Evolutionary conservation across 1,284 basidiomycete species (phyloP).

Genomic region (Neonothopanus nambi): DNA sequence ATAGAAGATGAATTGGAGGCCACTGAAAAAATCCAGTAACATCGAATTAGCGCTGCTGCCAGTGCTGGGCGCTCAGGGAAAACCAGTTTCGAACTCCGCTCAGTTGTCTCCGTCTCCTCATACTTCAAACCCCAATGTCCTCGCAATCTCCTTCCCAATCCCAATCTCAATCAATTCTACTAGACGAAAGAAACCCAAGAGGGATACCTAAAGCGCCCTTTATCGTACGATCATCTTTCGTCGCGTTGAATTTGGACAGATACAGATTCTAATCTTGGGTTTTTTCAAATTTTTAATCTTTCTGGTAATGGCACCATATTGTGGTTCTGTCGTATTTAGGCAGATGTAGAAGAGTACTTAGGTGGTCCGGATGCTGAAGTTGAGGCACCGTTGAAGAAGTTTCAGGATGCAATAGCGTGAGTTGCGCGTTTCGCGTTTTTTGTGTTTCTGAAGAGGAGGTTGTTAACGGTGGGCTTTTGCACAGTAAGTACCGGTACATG

Average conservation of each 20-base stretch:
- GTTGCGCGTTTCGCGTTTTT: too few relatives aligned
- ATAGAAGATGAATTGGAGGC: too few relatives aligned
- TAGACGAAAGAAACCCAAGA: constrained; percentile 72
- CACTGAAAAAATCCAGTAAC: too few relatives aligned
- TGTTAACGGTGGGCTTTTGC: constrained; percentile 24
- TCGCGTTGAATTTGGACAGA: neutral
- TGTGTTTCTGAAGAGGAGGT: too few relatives aligned
- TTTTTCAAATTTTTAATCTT: neutral
- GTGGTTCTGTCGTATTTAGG: constrained; percentile 25
- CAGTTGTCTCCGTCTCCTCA: too few relatives aligned
- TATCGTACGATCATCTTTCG: constrained; percentile 62
- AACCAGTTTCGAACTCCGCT: too few relatives aligned
- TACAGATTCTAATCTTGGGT: neutral
- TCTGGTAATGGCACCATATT: neutral
- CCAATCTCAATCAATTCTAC: constrained; percentile 1
- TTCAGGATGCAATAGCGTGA: constrained; percentile 94
- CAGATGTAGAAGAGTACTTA: constrained; percentile 85
- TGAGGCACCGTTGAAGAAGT: constrained; percentile 77
- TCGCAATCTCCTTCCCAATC: too few relatives aligned
- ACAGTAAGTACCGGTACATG: constrained; percentile 99
- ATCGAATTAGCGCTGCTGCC: too few relatives aligned
- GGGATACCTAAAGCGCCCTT: constrained; percentile 96
- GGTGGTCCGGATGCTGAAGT: constrained; percentile 80
- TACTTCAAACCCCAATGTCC: too few relatives aligned
- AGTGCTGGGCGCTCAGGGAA: too few relatives aligned